Evolutionary conservation across 192 early-diverging fungal species (phyloP).

Genomic region (Coemansia reversa): DNA sequence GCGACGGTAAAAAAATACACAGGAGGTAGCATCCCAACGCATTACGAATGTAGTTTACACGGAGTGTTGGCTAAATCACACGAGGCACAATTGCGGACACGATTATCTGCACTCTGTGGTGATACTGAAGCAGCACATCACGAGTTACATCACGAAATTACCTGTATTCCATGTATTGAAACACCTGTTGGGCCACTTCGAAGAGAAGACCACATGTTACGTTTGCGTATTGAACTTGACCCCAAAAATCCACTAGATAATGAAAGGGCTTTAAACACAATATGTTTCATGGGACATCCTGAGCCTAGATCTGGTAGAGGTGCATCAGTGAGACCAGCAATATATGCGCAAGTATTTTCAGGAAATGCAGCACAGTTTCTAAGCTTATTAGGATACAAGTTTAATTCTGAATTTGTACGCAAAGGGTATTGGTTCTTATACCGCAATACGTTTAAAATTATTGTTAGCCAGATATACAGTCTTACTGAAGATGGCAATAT

Average conservation of each 20-base stretch:
- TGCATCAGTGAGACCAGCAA: slow-evolving; percentile 63
- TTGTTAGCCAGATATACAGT: slow-evolving; percentile 61
- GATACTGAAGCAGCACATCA: slow-evolving; percentile 56
- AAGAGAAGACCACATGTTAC: slow-evolving; percentile 71
- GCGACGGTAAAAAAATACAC: slow-evolving; percentile 40
- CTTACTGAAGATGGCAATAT: slow-evolving; percentile 55
- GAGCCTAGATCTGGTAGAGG: slow-evolving; percentile 66
- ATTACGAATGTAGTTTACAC: slow-evolving; percentile 62
- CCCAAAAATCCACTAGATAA: slow-evolving; percentile 38
- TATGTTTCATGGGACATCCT: slow-evolving; percentile 66
- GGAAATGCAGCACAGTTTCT: slow-evolving; percentile 71
- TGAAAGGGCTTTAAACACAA: slow-evolving; percentile 58
- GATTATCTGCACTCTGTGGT: slow-evolving; percentile 68
- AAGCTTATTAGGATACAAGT: slow-evolving; percentile 71
- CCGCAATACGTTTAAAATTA: slow-evolving; percentile 56
- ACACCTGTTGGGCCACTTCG: slow-evolving; percentile 69
- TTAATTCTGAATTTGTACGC: slow-evolving; percentile 64
- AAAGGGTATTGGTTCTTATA: slow-evolving; percentile 65
- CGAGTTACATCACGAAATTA: slow-evolving; percentile 69
- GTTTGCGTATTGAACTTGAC: slow-evolving; percentile 57
- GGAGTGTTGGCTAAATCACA: slow-evolving; percentile 51
- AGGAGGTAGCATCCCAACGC: slow-evolving; percentile 32
- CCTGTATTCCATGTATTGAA: slow-evolving; percentile 64
- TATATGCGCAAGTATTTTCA: slow-evolving; percentile 59
- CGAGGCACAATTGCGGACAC: slow-evolving; percentile 60